Evolutionary conservation across 495 filamentous ascomycete genomes (phyloP).

Genomic region (Lasiosphaeria miniovina): DNA sequence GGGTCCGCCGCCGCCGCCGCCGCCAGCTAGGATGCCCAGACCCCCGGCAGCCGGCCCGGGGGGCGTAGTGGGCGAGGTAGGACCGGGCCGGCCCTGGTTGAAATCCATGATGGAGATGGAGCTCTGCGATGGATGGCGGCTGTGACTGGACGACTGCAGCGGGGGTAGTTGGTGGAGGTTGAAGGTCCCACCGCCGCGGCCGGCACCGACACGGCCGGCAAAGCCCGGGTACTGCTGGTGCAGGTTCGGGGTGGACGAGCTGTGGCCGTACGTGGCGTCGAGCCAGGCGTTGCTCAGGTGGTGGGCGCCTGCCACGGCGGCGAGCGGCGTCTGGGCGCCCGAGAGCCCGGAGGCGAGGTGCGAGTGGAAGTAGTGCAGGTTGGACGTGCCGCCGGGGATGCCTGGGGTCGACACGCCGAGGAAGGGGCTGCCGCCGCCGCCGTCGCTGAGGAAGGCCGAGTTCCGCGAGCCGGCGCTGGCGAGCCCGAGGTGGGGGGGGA

Average conservation of each 20-base stretch:
- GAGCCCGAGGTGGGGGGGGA: slow-evolving; percentile 37
- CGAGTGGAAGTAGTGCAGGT: slow-evolving; percentile 86
- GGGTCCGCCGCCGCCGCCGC: slow-evolving; percentile 1
- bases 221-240: slow-evolving; percentile 15
- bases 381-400: slow-evolving; percentile 82
- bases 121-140: slow-evolving; percentile 42
- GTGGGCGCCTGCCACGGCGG: slow-evolving; percentile 72
- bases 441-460: slow-evolving; percentile 44
- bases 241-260: slow-evolving; percentile 29
- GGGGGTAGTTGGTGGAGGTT: slow-evolving; percentile 42
- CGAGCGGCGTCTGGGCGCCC: slow-evolving; percentile 81
- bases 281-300: slow-evolving; percentile 42
- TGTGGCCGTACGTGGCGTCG: slow-evolving; percentile 32
- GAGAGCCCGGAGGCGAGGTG: slow-evolving; percentile 75
- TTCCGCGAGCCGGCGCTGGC: slow-evolving; percentile 23
- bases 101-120: slow-evolving; percentile 43
- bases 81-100: slow-evolving; percentile 8
- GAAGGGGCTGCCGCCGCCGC: slow-evolving; percentile 63
- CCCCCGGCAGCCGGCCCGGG: slow-evolving; percentile 6
- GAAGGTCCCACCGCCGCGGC: slow-evolving; percentile 12
- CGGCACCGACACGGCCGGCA: slow-evolving; percentile 7
- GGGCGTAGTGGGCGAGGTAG: slow-evolving; percentile 12
- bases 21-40: slow-evolving; percentile 23
- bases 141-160: slow-evolving; percentile 30
- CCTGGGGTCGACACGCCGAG: slow-evolving; percentile 68